phyloP scores from a whole-genome alignment of 768 basidiomycete species.

The Russula virescens region DNA sequence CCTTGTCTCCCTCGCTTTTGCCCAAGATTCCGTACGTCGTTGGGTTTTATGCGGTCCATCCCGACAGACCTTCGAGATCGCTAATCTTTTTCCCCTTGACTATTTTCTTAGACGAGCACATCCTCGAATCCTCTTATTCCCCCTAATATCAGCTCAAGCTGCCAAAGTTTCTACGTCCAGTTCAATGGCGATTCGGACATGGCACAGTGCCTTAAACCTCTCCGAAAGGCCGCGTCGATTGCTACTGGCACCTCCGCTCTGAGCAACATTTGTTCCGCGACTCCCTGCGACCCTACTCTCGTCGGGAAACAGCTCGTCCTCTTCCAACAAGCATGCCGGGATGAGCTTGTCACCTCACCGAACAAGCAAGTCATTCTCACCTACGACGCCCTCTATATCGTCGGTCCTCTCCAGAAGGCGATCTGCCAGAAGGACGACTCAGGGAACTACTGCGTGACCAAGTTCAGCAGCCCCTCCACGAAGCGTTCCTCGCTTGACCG shows the following conservation, averaged over 20 bases:
- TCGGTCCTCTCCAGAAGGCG: conserved; percentile 59
- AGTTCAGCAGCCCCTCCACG: conserved; percentile 34
- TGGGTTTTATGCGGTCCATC: not conserved
- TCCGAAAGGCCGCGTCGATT: conserved; percentile 52
- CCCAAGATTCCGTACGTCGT: conserved; percentile 33
- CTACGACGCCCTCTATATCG: conserved; percentile 78
- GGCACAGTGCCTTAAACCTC: conserved; percentile 51
- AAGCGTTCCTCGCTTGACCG: conserved; percentile 22
- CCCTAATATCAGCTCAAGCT: conserved; percentile 49
- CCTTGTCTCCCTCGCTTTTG: conserved; percentile 44
- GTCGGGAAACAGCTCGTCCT: conserved; percentile 56
- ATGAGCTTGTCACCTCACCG: conserved; percentile 56
- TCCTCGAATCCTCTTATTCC: conserved; percentile 55
- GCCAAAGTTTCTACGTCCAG: conserved; percentile 50
- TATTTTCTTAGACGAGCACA: not conserved
- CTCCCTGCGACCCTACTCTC: conserved; percentile 49
- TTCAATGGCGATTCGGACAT: conserved; percentile 61
- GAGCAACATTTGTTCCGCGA: conserved; percentile 46
- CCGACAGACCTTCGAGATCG: conserved; percentile 34
- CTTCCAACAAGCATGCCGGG: conserved; percentile 66
- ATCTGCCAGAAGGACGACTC: conserved; percentile 72
- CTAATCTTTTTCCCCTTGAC: conserved; percentile 21
- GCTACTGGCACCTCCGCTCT: conserved; percentile 48
- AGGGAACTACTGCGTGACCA: conserved; percentile 62
- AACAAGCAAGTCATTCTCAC: conserved; percentile 47